phyloP scores from a whole-genome alignment of 2,329 filamentous ascomycete species.

The Aotearoamyces nothofagi region DNA sequence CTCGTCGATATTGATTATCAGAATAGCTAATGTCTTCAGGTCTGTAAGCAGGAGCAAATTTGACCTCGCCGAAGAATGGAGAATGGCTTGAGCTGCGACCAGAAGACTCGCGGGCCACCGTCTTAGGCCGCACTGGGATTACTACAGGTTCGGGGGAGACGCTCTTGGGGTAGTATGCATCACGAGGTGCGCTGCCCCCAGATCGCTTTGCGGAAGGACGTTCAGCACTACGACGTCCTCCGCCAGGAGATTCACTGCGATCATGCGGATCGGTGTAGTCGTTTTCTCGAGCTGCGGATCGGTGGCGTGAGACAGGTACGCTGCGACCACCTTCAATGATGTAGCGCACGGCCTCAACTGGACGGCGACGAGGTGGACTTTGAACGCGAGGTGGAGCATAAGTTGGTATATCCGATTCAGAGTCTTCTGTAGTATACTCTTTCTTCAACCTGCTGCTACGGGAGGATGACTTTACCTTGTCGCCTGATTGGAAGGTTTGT shows the following conservation, averaged over 20 bases:
- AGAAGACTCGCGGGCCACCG: background rate
- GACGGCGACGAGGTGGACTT: too few species aligned
- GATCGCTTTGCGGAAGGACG: slow-evolving; percentile 7
- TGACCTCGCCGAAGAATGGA: slow-evolving; percentile 3
- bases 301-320: slow-evolving; percentile 10
- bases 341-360: slow-evolving; percentile 11
- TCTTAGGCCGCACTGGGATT: background rate
- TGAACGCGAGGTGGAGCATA: slow-evolving; percentile 5
- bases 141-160: background rate
- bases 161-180: background rate
- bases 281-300: slow-evolving; percentile 9
- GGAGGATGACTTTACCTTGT: slow-evolving; percentile 9
- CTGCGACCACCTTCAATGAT: slow-evolving; percentile 11
- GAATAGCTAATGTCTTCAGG: slow-evolving; percentile 1
- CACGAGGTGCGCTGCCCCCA: slow-evolving; percentile 1
- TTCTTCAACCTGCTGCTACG: slow-evolving; percentile 12
- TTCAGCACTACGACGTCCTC: slow-evolving; percentile 5
- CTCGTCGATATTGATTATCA: slow-evolving; percentile 2
- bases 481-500: slow-evolving; percentile 12
- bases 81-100: too few species aligned
- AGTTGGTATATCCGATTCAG: slow-evolving; percentile 8
- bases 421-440: slow-evolving; percentile 8
- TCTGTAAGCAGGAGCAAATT: slow-evolving; percentile 1
- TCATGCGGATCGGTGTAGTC: slow-evolving; percentile 7
- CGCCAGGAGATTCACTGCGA: slow-evolving; percentile 12